Percentiles rank a stretch among this genome's conserved stretches.
Evolutionary conservation across 2,329 filamentous ascomycete genomes (phyloP).

Genomic region (Nemania sp.): DNA sequence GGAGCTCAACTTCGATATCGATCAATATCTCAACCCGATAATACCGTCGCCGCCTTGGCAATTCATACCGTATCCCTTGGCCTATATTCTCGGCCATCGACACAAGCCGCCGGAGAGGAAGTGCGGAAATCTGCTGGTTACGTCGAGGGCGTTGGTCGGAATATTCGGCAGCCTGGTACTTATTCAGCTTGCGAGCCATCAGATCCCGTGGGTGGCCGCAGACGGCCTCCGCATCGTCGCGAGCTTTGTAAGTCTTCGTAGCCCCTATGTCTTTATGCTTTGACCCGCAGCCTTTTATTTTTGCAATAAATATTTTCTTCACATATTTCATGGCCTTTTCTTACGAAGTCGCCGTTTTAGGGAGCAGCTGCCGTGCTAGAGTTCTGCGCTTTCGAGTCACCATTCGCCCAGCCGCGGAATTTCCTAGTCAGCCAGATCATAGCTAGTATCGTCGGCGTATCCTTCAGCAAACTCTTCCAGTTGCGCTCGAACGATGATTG

Average conservation of each 20-base stretch:
- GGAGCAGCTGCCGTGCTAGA: conserved; percentile 77
- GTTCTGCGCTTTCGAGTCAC: conserved; percentile 73
- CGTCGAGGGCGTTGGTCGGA: conserved; percentile 68
- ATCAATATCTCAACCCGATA: conserved; percentile 73
- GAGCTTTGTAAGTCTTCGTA: conserved; percentile 63
- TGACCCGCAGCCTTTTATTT: no score
- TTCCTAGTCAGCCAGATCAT: conserved; percentile 69
- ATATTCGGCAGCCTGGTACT: conserved; percentile 64
- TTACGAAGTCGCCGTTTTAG: conserved; percentile 43
- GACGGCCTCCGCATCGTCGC: conserved; percentile 66
- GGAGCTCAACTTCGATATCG: conserved; percentile 71
- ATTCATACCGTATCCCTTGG: conserved; percentile 66
- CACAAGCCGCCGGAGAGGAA: conserved; percentile 40
- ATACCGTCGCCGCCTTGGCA: conserved; percentile 69
- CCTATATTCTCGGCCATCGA: conserved; percentile 71
- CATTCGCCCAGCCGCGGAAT: conserved; percentile 74
- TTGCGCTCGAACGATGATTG: conserved; percentile 52
- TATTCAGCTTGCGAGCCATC: conserved; percentile 60
- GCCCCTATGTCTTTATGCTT: neutral
- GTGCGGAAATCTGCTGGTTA: conserved; percentile 62
- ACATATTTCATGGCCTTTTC: no score
- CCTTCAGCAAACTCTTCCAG: conserved; percentile 67
- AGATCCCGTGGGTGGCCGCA: conserved; percentile 57
- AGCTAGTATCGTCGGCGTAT: conserved; percentile 63
- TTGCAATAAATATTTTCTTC: no score